Base-by-base conservation (phyloP, 306 rosid species). In the Clitoria ternatea region DNA sequence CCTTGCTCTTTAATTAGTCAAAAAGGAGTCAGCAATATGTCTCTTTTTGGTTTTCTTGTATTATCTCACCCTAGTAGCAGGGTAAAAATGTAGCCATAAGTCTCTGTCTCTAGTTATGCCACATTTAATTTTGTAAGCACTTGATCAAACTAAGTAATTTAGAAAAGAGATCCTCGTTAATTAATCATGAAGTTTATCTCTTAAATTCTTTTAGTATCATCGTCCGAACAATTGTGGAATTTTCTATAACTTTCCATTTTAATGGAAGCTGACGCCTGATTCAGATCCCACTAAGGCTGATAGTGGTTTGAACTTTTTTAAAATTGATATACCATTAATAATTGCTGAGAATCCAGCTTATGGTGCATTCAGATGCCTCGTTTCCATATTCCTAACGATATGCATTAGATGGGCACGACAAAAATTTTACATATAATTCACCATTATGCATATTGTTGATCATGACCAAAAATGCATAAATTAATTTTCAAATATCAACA, bases 281-380 rank as follows among this genome's bases (percentile, higher is more conserved):
- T 66, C 72, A 32, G 60, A 66, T 66, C 61, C 86, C 87, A 83
- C 85, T 29, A 22, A 29, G 29, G 42, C 47, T 17, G 13, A 63
- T 59, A 27, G 24, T 43, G 35, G 20, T 64, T 14, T 40, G 1
- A 39, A n/a, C 39, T 36, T 68, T 75, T 62, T 39, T 15, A 69
- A 47, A 66, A 36, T 20, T 42, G 43, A 24, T 12, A n/a, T 19
- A 49, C 4, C 14, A 73, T 54, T 69, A 47, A 17, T 7, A 11
- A 10, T 24, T 60, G 10, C 30, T 69, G 64, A 36, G 77, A 83
- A 61, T 47, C 18, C 15, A 5, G 44, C 33, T 40, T 23, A 30
- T 37, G 35, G 24, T 44, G 66, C 66, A 30, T 54, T 0, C 5
- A 70, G 70, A 82, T 79, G 62, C 79, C 47, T 44, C 69, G 49